Evolutionary conservation across 2,329 filamentous ascomycete genomes (phyloP).

Genomic region (Endothia cerciana): DNA sequence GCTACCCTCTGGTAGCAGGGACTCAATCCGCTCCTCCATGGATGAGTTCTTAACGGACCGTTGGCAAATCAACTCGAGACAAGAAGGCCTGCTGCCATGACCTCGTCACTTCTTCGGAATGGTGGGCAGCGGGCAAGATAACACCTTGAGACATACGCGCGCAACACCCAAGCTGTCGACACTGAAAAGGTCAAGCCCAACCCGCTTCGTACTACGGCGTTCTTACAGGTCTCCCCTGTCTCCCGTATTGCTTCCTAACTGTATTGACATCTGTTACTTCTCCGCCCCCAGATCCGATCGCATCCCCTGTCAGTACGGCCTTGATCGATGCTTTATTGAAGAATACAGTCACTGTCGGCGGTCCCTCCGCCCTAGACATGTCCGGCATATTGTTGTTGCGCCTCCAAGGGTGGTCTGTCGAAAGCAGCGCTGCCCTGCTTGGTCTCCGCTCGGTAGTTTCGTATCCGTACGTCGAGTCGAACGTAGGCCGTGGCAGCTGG

Average conservation of each 20-base stretch:
- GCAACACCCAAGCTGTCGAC: neutral
- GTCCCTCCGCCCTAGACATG: slow-evolving; percentile 5
- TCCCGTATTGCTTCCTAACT: neutral
- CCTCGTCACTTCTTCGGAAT: slow-evolving; percentile 39
- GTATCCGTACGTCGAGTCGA: slow-evolving; percentile 16
- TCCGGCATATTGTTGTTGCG: neutral
- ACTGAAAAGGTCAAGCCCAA: neutral
- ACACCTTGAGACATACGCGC: slow-evolving; percentile 37
- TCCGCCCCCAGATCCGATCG: too few relatives aligned
- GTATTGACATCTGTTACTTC: neutral
- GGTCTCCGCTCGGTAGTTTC: neutral
- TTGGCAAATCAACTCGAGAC: slow-evolving; percentile 64
- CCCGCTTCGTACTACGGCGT: too few relatives aligned
- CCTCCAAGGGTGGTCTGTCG: slow-evolving; percentile 14
- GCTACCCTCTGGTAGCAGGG: slow-evolving; percentile 77
- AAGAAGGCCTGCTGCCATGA: slow-evolving; percentile 45
- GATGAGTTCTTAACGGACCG: slow-evolving; percentile 79
- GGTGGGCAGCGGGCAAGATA: slow-evolving; percentile 48
- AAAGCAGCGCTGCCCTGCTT: slow-evolving; percentile 13
- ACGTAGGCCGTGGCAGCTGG: slow-evolving; percentile 38
- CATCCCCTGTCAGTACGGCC: slow-evolving; percentile 10
- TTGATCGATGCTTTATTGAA: neutral
- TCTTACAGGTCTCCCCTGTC: too few relatives aligned
- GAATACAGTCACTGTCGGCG: slow-evolving; percentile 5
- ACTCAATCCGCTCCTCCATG: slow-evolving; percentile 64